phyloP scores from a whole-genome alignment of 805 yeast species.

The Blastobotrys americana region DNA sequence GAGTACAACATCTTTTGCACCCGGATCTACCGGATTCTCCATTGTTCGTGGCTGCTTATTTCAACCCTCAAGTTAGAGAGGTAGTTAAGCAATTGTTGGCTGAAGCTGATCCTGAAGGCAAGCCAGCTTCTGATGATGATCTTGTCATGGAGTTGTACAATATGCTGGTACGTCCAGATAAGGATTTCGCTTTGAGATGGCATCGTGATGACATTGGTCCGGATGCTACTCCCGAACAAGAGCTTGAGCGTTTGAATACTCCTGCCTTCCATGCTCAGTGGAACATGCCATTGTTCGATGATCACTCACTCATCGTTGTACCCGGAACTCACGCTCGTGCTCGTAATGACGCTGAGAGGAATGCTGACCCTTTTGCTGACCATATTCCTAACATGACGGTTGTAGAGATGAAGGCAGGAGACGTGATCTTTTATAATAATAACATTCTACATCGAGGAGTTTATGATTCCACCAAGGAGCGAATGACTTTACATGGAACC shows the following conservation, averaged over 20 bases:
- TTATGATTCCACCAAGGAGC: conserved; percentile 33
- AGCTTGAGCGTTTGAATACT: conserved; percentile 33
- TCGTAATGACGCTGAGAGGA: conserved; percentile 40
- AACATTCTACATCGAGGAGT: conserved; percentile 45
- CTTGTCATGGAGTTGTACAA: conserved; percentile 45
- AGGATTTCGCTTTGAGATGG: conserved; percentile 49
- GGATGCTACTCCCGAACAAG: conserved; percentile 40
- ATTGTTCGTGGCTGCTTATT: conserved; percentile 5
- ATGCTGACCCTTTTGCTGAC: conserved; percentile 23
- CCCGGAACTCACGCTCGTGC: conserved; percentile 43
- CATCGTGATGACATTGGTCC: conserved; percentile 46
- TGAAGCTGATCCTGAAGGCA: conserved; percentile 37
- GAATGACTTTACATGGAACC: conserved; percentile 45
- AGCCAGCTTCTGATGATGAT: conserved; percentile 33
- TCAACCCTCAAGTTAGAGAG: conserved; percentile 1
- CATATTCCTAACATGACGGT: conserved; percentile 30
- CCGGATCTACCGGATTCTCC: conserved; percentile 36
- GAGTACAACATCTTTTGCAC: conserved; percentile 41
- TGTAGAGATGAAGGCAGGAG: conserved; percentile 44
- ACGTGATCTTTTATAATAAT: conserved; percentile 43
- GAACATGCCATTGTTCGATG: conserved; percentile 43
- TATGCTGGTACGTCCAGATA: conserved; percentile 46
- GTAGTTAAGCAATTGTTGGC: conserved; percentile 28
- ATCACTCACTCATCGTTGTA: conserved; percentile 41
- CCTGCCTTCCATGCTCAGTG: conserved; percentile 46